Conservation (phyloP, 2,329 filamentous ascomycete genomes). For the Kalmusia sp. region DNA sequence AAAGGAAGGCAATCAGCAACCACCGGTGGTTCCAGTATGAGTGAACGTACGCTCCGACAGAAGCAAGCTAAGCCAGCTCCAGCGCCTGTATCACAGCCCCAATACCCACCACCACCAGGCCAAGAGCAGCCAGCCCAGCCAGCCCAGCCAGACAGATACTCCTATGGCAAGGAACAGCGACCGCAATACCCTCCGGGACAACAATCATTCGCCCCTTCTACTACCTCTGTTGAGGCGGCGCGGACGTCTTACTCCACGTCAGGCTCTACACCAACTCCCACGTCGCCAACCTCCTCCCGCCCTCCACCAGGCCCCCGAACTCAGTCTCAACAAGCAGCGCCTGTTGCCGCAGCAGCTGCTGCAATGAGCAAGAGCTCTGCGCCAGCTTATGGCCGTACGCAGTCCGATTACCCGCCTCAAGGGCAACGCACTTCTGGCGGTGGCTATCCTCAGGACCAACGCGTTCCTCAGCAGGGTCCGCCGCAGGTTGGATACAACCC, state of each 20-base stretch:
- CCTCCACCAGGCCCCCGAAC: slow-evolving; percentile 57
- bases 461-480: slow-evolving; percentile 51
- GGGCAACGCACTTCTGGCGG: slow-evolving; percentile 39
- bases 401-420: slow-evolving; percentile 50
- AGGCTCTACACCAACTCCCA: slow-evolving; percentile 46
- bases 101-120: slow-evolving; percentile 39
- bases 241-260: slow-evolving; percentile 52
- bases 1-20: slow-evolving; percentile 73
- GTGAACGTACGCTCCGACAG: slow-evolving; percentile 25
- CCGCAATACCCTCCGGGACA: slow-evolving; percentile 44
- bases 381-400: slow-evolving; percentile 53
- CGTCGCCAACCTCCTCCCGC: slow-evolving; percentile 56
- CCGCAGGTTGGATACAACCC: slow-evolving; percentile 75
- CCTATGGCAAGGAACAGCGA: slow-evolving; percentile 56
- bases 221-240: slow-evolving; percentile 56
- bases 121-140: slow-evolving; percentile 49
- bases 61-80: slow-evolving; percentile 55
- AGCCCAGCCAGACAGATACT: slow-evolving; percentile 52
- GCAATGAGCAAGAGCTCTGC: slow-evolving; percentile 53
- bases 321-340: slow-evolving; percentile 54
- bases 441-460: slow-evolving; percentile 49
- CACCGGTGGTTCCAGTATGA: slow-evolving; percentile 16
- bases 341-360: slow-evolving; percentile 56
- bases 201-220: slow-evolving; percentile 49
- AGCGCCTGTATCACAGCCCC: slow-evolving; percentile 42